Percentiles rank a stretch among this genome's conserved stretches.
These are phyloP conservation scores for Taiwanofungus camphoratus DNA, from an alignment of 1,284 basidiomycete species.

Conservation along the genomic window DNA sequence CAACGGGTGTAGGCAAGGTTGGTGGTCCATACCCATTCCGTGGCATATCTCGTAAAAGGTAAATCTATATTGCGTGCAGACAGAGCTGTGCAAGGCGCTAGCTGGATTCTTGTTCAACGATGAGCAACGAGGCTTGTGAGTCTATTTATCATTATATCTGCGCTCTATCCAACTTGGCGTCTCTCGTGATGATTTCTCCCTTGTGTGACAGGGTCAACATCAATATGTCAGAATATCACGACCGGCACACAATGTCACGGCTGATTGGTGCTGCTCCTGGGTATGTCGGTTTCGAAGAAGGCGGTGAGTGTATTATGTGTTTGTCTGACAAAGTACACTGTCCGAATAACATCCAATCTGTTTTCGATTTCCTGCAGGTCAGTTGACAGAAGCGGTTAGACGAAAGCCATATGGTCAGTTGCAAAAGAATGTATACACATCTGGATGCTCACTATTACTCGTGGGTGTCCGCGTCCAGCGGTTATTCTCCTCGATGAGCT, in stretches of 20 bases:
- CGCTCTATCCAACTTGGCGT: neutral
- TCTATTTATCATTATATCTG: constrained; percentile 13
- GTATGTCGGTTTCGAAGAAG: constrained; percentile 93
- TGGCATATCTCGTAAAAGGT: neutral
- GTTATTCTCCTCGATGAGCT: constrained; percentile 83
- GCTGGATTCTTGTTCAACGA: constrained; percentile 87
- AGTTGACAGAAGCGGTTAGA: constrained; percentile 84
- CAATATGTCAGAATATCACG: constrained; percentile 92
- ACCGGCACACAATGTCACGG: constrained; percentile 85
- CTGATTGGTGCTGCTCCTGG: constrained; percentile 90
- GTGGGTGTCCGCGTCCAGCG: constrained; percentile 39
- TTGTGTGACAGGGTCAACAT: constrained; percentile 62
- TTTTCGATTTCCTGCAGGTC: constrained; percentile 36
- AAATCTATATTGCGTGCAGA: constrained; percentile 39
- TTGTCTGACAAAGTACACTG: neutral
- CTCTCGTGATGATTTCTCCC: neutral
- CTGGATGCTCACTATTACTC: neutral
- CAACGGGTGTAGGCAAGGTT: constrained; percentile 82
- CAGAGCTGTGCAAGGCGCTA: constrained; percentile 83
- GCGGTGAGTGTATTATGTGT: constrained; percentile 38
- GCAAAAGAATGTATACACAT: neutral
- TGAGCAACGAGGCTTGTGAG: constrained; percentile 76
- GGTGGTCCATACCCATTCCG: constrained; percentile 4
- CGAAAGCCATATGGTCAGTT: constrained; percentile 71
- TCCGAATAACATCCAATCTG: constrained; percentile 1